Conservation (phyloP, 768 basidiomycete species). For the Podaxis sp. region DNA sequence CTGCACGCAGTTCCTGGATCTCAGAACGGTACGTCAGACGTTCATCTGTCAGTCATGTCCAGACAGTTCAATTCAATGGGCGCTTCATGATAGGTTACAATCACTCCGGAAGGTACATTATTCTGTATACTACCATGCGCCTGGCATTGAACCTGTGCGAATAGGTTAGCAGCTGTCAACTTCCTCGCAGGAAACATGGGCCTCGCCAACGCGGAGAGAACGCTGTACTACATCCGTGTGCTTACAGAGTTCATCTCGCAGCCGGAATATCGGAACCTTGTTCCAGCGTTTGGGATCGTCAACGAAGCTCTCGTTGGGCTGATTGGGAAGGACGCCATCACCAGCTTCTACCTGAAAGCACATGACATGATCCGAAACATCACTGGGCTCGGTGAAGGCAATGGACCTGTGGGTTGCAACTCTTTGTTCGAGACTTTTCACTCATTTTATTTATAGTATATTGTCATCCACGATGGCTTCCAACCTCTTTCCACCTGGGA, state of each 20-base stretch:
- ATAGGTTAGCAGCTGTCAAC: conserved; percentile 51
- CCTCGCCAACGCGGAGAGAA: conserved; percentile 79
- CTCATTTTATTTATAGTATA: conserved; percentile 38
- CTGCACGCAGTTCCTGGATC: conserved; percentile 78
- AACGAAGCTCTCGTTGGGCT: conserved; percentile 52
- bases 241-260: conserved; percentile 82
- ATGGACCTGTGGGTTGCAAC: conserved; percentile 39
- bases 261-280: conserved; percentile 49
- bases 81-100: conserved; percentile 42
- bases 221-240: conserved; percentile 73
- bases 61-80: not conserved
- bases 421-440: not conserved
- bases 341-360: conserved; percentile 59
- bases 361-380: conserved; percentile 63
- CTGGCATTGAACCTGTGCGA: conserved; percentile 1
- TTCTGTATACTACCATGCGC: not conserved
- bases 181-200: conserved; percentile 77
- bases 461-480: conserved; percentile 51
- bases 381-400: conserved; percentile 74
- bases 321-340: conserved; percentile 55
- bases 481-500: conserved; percentile 40
- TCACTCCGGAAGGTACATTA: conserved; percentile 52
- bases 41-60: not conserved
- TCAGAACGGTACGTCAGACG: conserved; percentile 55
- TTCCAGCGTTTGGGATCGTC: conserved; percentile 60